phyloP scores from a whole-genome alignment of 345 rosid species.

The Ricinus communis region DNA sequence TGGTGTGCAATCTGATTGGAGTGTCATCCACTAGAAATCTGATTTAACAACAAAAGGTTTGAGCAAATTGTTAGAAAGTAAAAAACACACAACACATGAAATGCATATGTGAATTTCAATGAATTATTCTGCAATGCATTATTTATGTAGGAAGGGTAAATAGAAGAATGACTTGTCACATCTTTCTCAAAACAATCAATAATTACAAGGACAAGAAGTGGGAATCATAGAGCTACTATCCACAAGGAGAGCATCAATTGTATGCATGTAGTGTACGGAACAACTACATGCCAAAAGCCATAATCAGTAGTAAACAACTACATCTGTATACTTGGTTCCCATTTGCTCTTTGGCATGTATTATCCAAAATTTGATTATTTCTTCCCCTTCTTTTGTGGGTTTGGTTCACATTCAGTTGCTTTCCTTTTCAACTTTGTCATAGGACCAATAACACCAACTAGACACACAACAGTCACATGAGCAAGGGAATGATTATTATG shows the following conservation, averaged over 20 bases:
- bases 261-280: too few relatives aligned
- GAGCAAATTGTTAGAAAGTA: background rate
- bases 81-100: background rate
- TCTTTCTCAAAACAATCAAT: too few relatives aligned
- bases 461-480: background rate
- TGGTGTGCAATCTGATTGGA: slow-evolving; percentile 71
- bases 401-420: background rate
- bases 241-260: too few relatives aligned
- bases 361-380: background rate
- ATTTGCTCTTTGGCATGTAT: background rate
- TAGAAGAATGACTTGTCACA: too few relatives aligned
- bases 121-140: too few relatives aligned
- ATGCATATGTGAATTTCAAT: too few relatives aligned
- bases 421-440: background rate
- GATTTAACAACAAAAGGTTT: background rate
- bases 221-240: too few relatives aligned
- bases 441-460: background rate
- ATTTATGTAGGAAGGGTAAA: too few relatives aligned
- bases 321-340: too few relatives aligned
- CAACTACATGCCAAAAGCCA: too few relatives aligned
- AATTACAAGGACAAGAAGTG: too few relatives aligned
- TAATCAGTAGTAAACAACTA: too few relatives aligned
- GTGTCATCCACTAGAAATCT: slow-evolving; percentile 92
- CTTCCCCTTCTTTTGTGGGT: background rate
- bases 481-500: background rate